Evolutionary conservation across 352 stramenopile genomes (phyloP).

Genomic region (Pythium brachiatum): DNA sequence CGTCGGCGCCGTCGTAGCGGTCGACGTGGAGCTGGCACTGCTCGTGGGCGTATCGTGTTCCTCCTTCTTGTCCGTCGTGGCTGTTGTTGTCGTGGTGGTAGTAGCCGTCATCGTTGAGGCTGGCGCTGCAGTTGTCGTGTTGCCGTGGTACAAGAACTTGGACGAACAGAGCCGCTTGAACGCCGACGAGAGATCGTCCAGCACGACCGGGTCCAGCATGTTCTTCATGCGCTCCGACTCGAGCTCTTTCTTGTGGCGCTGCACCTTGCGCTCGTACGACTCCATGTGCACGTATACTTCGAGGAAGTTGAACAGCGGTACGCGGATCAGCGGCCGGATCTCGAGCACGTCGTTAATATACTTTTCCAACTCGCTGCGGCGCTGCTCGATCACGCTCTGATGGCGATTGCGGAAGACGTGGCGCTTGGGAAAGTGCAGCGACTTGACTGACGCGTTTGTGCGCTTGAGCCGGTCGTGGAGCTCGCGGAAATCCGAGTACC

Average conservation of each 20-base stretch:
- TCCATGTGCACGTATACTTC: conserved; percentile 87
- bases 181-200: conserved; percentile 71
- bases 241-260: conserved; percentile 84
- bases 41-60: conserved; percentile 8
- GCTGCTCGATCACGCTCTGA: conserved; percentile 83
- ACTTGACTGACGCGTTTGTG: conserved; percentile 73
- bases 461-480: conserved; percentile 83
- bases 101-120: not conserved
- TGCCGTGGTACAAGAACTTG: conserved; percentile 81
- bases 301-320: conserved; percentile 88
- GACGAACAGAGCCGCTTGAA: conserved; percentile 82
- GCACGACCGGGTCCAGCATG: conserved; percentile 49
- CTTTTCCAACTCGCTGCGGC: conserved; percentile 80
- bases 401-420: conserved; percentile 85
- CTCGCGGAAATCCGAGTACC: conserved; percentile 87
- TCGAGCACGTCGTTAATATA: conserved; percentile 88
- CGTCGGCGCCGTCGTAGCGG: not conserved
- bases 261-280: conserved; percentile 82
- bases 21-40: conserved; percentile 13
- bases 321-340: conserved; percentile 73
- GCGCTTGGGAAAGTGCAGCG: conserved; percentile 83
- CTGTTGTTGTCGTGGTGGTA: not conserved
- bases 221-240: conserved; percentile 89
- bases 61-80: conserved; percentile 22
- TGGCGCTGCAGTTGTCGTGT: conserved; percentile 13